phyloP scores from a whole-genome alignment of 257 asterid species.

The Fraxinus americana region DNA sequence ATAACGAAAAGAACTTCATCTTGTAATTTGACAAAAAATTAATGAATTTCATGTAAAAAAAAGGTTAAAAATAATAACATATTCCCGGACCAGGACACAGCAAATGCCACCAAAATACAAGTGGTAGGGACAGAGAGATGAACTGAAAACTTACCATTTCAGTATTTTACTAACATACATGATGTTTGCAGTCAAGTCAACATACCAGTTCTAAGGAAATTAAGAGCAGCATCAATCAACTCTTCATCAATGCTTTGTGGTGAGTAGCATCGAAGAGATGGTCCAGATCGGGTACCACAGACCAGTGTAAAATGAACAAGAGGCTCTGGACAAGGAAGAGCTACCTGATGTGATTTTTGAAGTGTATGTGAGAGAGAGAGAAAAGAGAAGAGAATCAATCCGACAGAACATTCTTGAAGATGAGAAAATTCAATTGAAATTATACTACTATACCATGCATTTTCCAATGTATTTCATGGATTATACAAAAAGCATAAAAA shows the following conservation, averaged over 20 bases:
- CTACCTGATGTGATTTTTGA: conserved; percentile 44
- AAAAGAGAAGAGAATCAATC: not conserved
- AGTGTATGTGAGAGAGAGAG: not conserved
- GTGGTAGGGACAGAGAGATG: not conserved
- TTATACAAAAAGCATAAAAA: not conserved
- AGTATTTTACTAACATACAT: too few relatives aligned
- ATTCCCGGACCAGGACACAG: not conserved
- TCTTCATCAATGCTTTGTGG: conserved; percentile 76
- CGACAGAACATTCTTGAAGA: not conserved
- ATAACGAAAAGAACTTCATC: not conserved
- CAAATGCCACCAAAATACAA: not conserved
- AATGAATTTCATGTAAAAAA: not conserved
- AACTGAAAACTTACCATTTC: not conserved
- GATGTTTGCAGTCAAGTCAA: too few relatives aligned
- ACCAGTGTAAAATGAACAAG: conserved; percentile 79
- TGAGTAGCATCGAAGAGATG: conserved; percentile 82
- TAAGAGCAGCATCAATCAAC: conserved; percentile 62
- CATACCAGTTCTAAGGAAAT: conserved; percentile 45
- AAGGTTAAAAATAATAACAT: not conserved
- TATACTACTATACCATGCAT: not conserved
- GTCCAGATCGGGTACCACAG: conserved; percentile 74
- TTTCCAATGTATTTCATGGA: not conserved
- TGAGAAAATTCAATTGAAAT: not conserved
- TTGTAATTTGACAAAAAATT: too few relatives aligned
- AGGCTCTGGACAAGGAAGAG: conserved; percentile 77